Percentiles rank a stretch among this genome's conserved stretches.
These are phyloP conservation scores for Penicillium sclerotiorum DNA, from an alignment of 2,329 filamentous ascomycete genomes.

Conservation along the genomic window DNA sequence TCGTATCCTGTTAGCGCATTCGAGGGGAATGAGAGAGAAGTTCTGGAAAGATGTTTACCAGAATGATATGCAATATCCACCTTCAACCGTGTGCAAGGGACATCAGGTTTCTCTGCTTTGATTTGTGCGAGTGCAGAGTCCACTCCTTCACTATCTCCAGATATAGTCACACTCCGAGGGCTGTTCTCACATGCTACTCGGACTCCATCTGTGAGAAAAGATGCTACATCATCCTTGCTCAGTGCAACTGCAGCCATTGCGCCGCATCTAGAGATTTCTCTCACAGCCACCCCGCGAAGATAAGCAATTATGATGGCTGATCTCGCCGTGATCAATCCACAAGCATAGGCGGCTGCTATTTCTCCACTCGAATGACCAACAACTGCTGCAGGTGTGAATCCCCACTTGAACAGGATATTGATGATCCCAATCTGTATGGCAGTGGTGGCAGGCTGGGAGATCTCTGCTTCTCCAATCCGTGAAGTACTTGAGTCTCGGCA, in stretches of 20 bases:
- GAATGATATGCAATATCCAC: conserved; percentile 21
- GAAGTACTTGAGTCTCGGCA: not conserved
- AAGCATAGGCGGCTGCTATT: conserved; percentile 24
- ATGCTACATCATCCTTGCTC: not conserved
- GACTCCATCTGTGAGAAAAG: conserved; percentile 10
- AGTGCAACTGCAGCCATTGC: conserved; percentile 18
- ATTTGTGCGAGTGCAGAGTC: not conserved
- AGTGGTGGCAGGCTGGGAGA: conserved; percentile 17
- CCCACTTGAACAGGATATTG: conserved; percentile 10
- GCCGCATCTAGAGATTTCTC: not conserved
- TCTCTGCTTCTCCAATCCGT: conserved; percentile 3
- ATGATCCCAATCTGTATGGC: conserved; percentile 22
- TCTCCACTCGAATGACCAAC: conserved; percentile 27
- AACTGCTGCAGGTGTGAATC: conserved; percentile 9
- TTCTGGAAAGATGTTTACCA: not conserved
- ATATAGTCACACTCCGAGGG: conserved; percentile 15
- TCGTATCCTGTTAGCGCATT: not conserved
- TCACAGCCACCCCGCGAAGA: conserved; percentile 11
- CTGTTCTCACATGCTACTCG: conserved; percentile 22
- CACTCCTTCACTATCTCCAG: conserved; percentile 8
- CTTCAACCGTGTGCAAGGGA: conserved; percentile 1
- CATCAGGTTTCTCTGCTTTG: conserved; percentile 3
- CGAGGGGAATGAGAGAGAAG: not conserved
- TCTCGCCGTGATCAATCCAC: conserved; percentile 8
- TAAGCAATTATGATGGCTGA: conserved; percentile 18